Evolutionary conservation across 441 rosid species (phyloP), one percentile per base, ranked within the genome.

Genomic region (Pelargonium cotyledonis): DNA sequence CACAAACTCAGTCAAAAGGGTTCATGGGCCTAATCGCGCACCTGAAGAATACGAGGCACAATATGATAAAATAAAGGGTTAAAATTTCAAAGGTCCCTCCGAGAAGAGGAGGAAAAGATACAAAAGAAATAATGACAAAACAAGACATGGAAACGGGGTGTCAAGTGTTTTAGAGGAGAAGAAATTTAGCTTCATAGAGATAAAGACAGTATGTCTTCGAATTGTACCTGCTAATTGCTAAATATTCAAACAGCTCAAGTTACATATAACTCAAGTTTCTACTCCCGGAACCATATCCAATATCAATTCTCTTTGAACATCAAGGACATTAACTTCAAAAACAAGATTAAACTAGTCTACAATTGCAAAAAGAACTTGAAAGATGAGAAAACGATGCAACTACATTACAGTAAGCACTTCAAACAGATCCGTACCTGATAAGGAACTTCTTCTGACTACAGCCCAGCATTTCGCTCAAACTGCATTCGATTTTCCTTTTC

Each of bases 391-490:
- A 21, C 6, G 67, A 21, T 12, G 29, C 15, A 41, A 60, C 57
- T 41, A 60, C 21, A 80, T 64, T 47, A 65, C 70, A 63, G 78
- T 70, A 68, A 65, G 63, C 38, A 58, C 78, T 76, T 74, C 43
- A 68, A 72, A 44, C 74, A 81, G 60, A 79, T 44, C 82, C 86
- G 77, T 86, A 91, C 85, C 84, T 94, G 55, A 78, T 26, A 18
- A 68, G 77, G 70, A 94, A 94, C 74, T 88, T 89, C 85, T 83
- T 88, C 38, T 81, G 83, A 82, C 85, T 87, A 75, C 99, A 90
- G 60, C 85, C 91, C 69, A 94, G 78, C 99, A 94, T 89, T 65
- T 89, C 99, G 9, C 87, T 83, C 82, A 91, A 84, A 80, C 94
- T 89, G 84, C 89, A 91, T 21, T 67, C 78, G 78, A 87, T 68